Conservation (phyloP, 2,329 filamentous ascomycete species). For the Ploettnerulaceae sp. region DNA sequence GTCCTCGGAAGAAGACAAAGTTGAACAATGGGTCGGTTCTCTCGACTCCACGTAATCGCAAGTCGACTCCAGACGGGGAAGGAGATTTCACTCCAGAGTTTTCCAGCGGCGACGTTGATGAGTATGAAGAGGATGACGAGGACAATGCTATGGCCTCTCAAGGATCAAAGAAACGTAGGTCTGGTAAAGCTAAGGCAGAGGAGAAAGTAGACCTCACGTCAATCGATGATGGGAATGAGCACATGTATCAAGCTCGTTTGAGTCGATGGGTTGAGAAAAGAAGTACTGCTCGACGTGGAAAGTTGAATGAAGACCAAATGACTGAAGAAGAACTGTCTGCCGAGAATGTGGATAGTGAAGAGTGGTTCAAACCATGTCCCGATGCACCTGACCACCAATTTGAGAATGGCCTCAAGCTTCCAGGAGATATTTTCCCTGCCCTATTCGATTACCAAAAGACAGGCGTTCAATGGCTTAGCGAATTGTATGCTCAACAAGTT, state of each 20-base stretch:
- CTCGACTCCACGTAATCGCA: slow-evolving; percentile 20
- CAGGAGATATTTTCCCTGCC: slow-evolving; percentile 87
- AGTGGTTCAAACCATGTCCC: slow-evolving; percentile 87
- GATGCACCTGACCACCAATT: slow-evolving; percentile 71
- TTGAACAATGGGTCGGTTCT: slow-evolving; percentile 35
- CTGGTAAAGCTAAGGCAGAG: slow-evolving; percentile 25
- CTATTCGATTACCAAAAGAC: slow-evolving; percentile 97
- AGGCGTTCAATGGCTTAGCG: slow-evolving; percentile 92
- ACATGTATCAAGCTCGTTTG: slow-evolving; percentile 70
- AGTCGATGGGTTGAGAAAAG: slow-evolving; percentile 67
- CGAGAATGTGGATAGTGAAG: slow-evolving; percentile 42
- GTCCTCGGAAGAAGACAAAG: slow-evolving; percentile 53
- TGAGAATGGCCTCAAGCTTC: slow-evolving; percentile 69
- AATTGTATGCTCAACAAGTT: slow-evolving; percentile 82
- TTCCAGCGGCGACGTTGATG: slow-evolving; percentile 28
- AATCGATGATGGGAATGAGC: slow-evolving; percentile 86
- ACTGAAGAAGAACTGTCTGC: slow-evolving; percentile 41
- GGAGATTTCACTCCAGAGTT: slow-evolving; percentile 32
- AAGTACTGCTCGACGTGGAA: slow-evolving; percentile 49
- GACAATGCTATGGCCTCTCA: slow-evolving; percentile 37
- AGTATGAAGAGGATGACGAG: slow-evolving; percentile 29
- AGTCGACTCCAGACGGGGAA: slow-evolving; percentile 28
- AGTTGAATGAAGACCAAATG: slow-evolving; percentile 35
- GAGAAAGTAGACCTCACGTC: slow-evolving; percentile 33
- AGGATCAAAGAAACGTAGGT: slow-evolving; percentile 36